Base-by-base conservation (phyloP, 225 moss, liverwort and hornwort genomes). In the Anthoceros angustus region DNA sequence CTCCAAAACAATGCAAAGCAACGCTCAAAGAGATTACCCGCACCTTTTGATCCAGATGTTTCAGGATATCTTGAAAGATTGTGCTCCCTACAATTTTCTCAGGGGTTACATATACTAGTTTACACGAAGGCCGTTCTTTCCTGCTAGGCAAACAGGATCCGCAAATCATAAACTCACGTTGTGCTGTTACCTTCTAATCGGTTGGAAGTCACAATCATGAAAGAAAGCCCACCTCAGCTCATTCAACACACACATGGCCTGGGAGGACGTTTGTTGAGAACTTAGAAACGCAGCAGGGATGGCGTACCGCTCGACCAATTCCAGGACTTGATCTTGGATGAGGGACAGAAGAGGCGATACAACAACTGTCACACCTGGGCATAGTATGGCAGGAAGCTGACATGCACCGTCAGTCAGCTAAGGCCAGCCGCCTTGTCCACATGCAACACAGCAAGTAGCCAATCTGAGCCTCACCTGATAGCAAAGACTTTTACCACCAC, bases 281-380 rank as follows among this genome's bases (percentile, higher is more conserved):
- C 77, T 80, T 67, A 80, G 46, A 63, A 73, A 80, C 7, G 80
- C 77, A 18, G 80, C 77, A 42, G 80, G 80, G 41, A 80, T 74
- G 10, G 72, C 77, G 60, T 50, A 80, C 12, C 72, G 64, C 21
- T 77, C 74, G 42, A 80, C 77, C 80, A 80, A 62, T 21, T 76
- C 74, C 63, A 74, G 55, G 23, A 80, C 80, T 62, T 80, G 80
- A 77, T 80, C 80, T 77, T 80, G 80, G 24, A 80, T 80, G n/a
- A 80, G 67, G 12, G 80, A 80, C 11, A 80, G 72, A 8, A 80
- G 70, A 7, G 80, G 80, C 50, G 80, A 80, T 70, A 80, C 70
- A 16, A 80, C 80, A 64, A 80, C 69, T 4, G 80, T 80, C 40
- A 80, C 70, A 50, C 80, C 80, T 40, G 80, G 76, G 42, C 70